Conservation (phyloP, 495 filamentous ascomycete genomes). For the Xylona heveae region DNA sequence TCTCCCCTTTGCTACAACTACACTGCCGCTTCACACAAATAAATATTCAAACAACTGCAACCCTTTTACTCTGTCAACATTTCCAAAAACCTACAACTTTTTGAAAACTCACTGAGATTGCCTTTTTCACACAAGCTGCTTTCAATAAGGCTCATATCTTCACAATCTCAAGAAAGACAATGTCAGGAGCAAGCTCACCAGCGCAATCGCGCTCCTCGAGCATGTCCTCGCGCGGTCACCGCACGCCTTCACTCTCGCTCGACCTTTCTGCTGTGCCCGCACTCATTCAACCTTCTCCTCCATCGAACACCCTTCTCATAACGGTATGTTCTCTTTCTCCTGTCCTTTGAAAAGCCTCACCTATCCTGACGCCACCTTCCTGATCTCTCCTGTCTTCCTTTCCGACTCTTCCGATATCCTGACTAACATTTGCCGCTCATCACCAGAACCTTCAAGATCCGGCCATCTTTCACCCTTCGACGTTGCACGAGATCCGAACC, state of each 20-base stretch:
- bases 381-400: background rate
- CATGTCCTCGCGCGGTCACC: constrained; percentile 5
- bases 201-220: constrained; percentile 5
- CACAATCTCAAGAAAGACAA: no score
- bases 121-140: no score
- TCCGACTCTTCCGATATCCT: constrained; percentile 2
- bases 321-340: constrained; percentile 22
- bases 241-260: constrained; percentile 46
- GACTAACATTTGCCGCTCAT: constrained; percentile 4
- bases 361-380: no score
- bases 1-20: no score
- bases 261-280: constrained; percentile 68
- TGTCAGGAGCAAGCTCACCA: no score
- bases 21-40: no score
- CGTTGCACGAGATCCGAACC: constrained; percentile 53
- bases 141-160: no score
- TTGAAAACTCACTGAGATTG: no score
- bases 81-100: no score
- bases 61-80: no score
- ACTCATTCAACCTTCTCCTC: constrained; percentile 54
- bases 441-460: constrained; percentile 49
- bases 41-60: no score
- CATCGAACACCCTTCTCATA: constrained; percentile 87
- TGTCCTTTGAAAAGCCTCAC: constrained; percentile 1
- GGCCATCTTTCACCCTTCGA: constrained; percentile 55